phyloP scores from a whole-genome alignment of 768 basidiomycete genomes.

The Pleurotus ostreatus region DNA sequence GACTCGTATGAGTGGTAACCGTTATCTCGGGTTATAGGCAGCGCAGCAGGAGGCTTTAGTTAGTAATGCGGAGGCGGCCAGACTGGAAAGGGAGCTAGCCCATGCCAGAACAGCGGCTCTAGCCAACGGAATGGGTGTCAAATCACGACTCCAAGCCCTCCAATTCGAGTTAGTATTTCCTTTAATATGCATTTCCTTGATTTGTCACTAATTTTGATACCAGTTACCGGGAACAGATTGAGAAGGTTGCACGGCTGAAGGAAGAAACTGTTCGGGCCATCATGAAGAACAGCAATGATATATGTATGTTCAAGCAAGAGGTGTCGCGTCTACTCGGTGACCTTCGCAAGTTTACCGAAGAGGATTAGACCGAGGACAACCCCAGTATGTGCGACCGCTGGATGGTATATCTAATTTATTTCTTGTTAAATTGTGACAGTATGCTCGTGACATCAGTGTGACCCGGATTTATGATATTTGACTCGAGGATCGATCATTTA shows the following conservation, averaged over 20 bases:
- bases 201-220: conserved; percentile 6
- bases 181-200: conserved; percentile 3
- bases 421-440: not conserved
- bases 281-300: conserved; percentile 81
- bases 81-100: conserved; percentile 68
- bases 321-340: conserved; percentile 68
- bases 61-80: conserved; percentile 60
- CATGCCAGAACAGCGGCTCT: conserved; percentile 73
- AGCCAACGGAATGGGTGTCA: conserved; percentile 79
- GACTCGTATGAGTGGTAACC: conserved; percentile 1
- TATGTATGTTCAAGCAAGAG: conserved; percentile 76
- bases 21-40: conserved; percentile 38
- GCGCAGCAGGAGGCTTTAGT: conserved; percentile 72
- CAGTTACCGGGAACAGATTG: conserved; percentile 78
- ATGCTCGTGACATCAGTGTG: not conserved
- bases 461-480: not conserved
- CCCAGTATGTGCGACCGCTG: not conserved
- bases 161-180: conserved; percentile 63
- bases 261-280: conserved; percentile 81
- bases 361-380: conserved; percentile 23
- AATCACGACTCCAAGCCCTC: conserved; percentile 69
- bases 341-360: conserved; percentile 65
- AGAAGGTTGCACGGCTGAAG: conserved; percentile 67
- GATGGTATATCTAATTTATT: not conserved
- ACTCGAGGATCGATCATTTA: not conserved